phyloP scores from a whole-genome alignment of 805 yeast genomes.

The Dipodascus geniculatus region DNA sequence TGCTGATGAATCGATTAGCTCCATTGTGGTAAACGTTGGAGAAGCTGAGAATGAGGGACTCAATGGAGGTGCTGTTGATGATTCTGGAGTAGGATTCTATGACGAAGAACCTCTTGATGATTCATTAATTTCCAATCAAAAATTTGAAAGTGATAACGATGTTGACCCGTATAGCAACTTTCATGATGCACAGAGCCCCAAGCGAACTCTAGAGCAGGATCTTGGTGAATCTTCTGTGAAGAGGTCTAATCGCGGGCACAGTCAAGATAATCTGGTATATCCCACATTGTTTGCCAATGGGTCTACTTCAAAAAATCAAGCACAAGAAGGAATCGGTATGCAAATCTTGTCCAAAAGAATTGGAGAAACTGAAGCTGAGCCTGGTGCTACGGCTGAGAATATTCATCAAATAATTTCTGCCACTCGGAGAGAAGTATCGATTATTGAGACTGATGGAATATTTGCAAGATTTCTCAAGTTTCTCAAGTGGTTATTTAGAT shows the following conservation, averaged over 20 bases:
- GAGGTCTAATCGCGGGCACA: too few species aligned
- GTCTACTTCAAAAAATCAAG: neutral
- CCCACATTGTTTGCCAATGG: neutral
- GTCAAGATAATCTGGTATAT: neutral
- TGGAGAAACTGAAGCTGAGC: neutral
- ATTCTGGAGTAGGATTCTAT: neutral
- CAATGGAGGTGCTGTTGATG: neutral
- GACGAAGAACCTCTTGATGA: neutral
- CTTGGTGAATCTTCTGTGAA: neutral
- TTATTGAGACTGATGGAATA: neutral
- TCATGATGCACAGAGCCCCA: neutral
- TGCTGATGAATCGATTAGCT: neutral
- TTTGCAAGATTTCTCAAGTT: neutral
- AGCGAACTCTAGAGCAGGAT: neutral
- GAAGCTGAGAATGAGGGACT: neutral
- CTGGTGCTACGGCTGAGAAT: neutral
- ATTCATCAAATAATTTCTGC: too few species aligned
- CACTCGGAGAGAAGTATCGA: neutral
- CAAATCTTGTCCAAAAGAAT: neutral
- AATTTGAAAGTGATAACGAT: neutral
- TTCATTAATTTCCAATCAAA: neutral
- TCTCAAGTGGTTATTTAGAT: neutral
- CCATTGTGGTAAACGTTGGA: neutral
- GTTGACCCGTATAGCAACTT: neutral
- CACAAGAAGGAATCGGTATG: neutral